phyloP scores from a whole-genome alignment of 257 asterid genomes.

The Orobanche coerulescens region DNA sequence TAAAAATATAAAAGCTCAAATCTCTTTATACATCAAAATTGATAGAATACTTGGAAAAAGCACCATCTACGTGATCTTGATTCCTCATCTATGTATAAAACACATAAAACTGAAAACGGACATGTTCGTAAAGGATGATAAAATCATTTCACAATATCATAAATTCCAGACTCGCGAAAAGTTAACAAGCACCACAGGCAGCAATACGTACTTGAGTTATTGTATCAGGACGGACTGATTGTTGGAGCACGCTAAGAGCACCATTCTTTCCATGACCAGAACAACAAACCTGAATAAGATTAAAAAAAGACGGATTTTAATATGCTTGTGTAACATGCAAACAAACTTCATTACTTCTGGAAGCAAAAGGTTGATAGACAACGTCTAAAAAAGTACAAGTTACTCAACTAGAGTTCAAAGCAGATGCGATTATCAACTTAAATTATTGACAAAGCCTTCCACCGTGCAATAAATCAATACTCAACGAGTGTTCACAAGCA shows the following conservation, averaged over 20 bases:
- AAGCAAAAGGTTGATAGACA: background rate
- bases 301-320: constrained; percentile 22
- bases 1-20: background rate
- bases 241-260: constrained; percentile 81
- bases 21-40: background rate
- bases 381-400: background rate
- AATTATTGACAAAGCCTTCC: background rate
- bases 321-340: constrained; percentile 13
- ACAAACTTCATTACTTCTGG: constrained; percentile 16
- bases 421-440: background rate
- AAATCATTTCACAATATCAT: constrained; percentile 20
- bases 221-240: constrained; percentile 89
- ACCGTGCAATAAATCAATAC: constrained; percentile 16
- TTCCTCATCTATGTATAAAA: constrained; percentile 1
- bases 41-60: background rate
- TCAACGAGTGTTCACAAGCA: constrained; percentile 16
- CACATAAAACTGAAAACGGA: background rate
- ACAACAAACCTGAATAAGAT: constrained; percentile 75
- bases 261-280: constrained; percentile 99
- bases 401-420: constrained; percentile 9
- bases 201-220: constrained; percentile 71
- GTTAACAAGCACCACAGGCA: constrained; percentile 11
- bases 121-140: background rate
- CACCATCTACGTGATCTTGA: background rate
- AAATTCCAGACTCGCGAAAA: constrained; percentile 15